Conservation (phyloP, 176 grass and related monocot genomes). For the Dendrocalamus sinicus region DNA sequence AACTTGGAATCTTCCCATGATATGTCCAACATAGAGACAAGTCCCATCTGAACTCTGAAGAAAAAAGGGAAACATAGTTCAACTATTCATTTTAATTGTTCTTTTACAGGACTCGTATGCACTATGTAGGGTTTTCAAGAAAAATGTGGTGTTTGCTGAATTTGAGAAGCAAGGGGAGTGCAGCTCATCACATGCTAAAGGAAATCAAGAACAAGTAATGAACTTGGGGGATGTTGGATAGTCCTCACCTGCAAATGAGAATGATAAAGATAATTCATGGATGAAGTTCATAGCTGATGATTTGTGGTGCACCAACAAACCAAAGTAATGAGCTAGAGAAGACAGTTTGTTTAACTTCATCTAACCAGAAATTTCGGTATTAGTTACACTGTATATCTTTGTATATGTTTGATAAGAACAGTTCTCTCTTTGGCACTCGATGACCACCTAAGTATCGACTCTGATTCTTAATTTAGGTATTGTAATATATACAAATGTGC, state of each 20-base stretch:
- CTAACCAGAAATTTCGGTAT: slow-evolving; percentile 39
- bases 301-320: slow-evolving; percentile 64
- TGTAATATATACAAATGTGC: slow-evolving; percentile 44
- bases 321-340: slow-evolving; percentile 47
- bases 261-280: slow-evolving; percentile 93
- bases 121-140: no score
- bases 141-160: no score
- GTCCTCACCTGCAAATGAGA: slow-evolving; percentile 63
- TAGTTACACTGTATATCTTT: slow-evolving; percentile 38
- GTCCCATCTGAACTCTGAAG: no score
- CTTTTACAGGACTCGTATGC: no score
- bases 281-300: slow-evolving; percentile 98
- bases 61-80: no score
- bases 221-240: slow-evolving; percentile 52
- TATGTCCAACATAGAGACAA: no score
- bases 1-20: no score
- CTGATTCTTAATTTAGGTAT: slow-evolving; percentile 46
- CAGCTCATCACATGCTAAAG: no score
- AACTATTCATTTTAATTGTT: no score
- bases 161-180: no score
- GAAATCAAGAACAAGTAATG: slow-evolving; percentile 36
- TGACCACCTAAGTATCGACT: slow-evolving; percentile 42
- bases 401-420: slow-evolving; percentile 52
- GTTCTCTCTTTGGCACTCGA: slow-evolving; percentile 37
- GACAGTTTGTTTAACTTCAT: slow-evolving; percentile 36